Evolutionary conservation across 2,329 filamentous ascomycete species (phyloP), one percentile per base, ranked within the genome.

Genomic region (Colletotrichum falcatum): DNA sequence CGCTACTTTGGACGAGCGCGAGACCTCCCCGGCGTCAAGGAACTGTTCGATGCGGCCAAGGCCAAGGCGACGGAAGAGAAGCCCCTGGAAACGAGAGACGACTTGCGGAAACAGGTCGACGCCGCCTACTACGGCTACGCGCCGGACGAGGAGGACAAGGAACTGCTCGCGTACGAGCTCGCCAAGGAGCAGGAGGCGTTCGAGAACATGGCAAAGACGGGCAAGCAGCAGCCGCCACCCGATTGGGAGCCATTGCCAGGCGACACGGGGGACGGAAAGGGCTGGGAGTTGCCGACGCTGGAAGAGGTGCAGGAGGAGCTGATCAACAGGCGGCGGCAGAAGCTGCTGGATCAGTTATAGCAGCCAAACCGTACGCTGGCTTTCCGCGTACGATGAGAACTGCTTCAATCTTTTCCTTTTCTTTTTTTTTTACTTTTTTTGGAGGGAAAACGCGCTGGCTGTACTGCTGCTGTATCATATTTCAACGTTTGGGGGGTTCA

Each of bases 61-160:
- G 84, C 86, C 70, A 84, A 87, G 73, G 80, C 81, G n/a, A 83
- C 84, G 61, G 85, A 85, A 3, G 87, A 90, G 70, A 91, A 90
- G 77, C 88, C 90, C 2, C 81, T 89, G 11, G 91, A 94, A 77
- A 87, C 88, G 71, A 86, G 92, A 75, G 89, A 90, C 61, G 92
- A 94, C 75, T 79, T 94, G 75, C 83, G 91, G 71, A 90, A 89
- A 81, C 89, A 91, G 75, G 95, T 99, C 11, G 94, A 99, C 81
- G 96, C 96, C 16, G 92, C 91, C 39, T 99, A 99, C 81, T 99
- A 98, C 80, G 96, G 96, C 49, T 99, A 97, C 80, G 95, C 94
- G 72, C 87, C 95, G 9, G 94, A 95, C 75, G 95, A 98, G 80
- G 96, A 98, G 81, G 94, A 97, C 79, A 93, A 92, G 0, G 89